Evolutionary conservation across 805 yeast genomes (phyloP), one percentile per base, ranked within the genome.

Genomic region (Monosporozyma solicola): DNA sequence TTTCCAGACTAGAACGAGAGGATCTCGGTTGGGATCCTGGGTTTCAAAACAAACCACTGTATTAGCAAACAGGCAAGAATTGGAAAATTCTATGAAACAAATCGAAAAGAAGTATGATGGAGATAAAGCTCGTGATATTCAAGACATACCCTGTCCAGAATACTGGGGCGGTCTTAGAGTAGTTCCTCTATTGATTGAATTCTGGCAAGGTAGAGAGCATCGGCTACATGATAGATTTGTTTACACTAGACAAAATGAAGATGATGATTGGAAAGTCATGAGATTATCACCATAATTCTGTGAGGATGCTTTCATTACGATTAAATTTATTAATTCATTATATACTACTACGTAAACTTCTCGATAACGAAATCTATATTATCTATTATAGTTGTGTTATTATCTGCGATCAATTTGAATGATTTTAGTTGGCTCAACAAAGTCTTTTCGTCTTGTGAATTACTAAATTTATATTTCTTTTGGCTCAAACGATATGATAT

Each of bases 21-120:
- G 95, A 5, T 86, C 96, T 32, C 83, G 85, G 65, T 82, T 94
- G 55, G 98, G 99, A 29, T 99, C 99, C 0, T 91, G 97, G 96
- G 86, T 97, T 0, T 84, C 95, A 29, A 95, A 95, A 3, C 99
- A 94, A 74, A 81, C 91, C 33, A 75, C 78, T 52, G 75, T 74
- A 2, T 74, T 91, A 41, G 61, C 65, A 15, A 68, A 73, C 45
- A 75, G 97, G 57, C 79, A 79, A n/a, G 86, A 80, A 59, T 78
- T 92, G 55, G 86, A 90, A 41, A 62, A 65, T 0, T 61, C 75
- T 13, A 80, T 80, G 51, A 64, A 68, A 10, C 65, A 73, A 29
- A 76, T 72, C 55, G 83, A 75, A 53, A 71, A 76, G 53, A 76
- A 81, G 65, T 88, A 87, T 56, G 79, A 81, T 57, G 82, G 76